Evolutionary conservation across 2,329 filamentous ascomycete genomes (phyloP).

Genomic region (Botrytis fabae): DNA sequence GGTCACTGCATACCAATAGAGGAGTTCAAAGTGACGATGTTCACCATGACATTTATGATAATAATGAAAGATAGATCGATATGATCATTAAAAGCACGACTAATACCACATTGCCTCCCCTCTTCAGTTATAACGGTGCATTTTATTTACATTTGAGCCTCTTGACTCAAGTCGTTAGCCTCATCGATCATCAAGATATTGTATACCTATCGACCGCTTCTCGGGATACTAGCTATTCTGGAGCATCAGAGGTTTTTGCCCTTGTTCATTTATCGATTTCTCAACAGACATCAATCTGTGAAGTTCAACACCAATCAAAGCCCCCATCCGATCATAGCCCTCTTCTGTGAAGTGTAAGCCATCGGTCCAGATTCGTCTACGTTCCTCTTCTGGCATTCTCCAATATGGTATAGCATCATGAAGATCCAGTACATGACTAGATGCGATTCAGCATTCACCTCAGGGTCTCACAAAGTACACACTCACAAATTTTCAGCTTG

Average conservation of each 20-base stretch:
- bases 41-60: constrained; percentile 21
- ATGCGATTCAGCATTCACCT: not conserved
- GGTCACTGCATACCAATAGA: constrained; percentile 21
- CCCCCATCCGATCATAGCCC: constrained; percentile 64
- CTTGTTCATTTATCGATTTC: constrained; percentile 30
- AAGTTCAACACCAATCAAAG: constrained; percentile 54
- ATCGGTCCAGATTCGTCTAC: constrained; percentile 59
- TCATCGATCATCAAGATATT: not conserved
- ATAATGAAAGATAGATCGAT: constrained; percentile 15
- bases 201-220: not conserved
- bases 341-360: constrained; percentile 56
- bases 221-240: not conserved
- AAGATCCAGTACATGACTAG: constrained; percentile 59
- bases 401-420: constrained; percentile 55
- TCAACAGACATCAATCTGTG: constrained; percentile 46
- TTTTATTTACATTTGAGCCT: not conserved
- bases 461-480: constrained; percentile 22
- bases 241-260: constrained; percentile 4
- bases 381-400: constrained; percentile 48
- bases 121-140: not conserved
- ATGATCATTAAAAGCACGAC: constrained; percentile 4
- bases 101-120: not conserved
- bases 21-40: constrained; percentile 4
- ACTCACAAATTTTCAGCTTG: constrained; percentile 54
- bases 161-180: not conserved